A percentile compares a stretch with the other conserved stretches of the same genome.
These are phyloP conservation scores for Mariannaea elegans DNA, from an alignment of 2,329 filamentous ascomycete species.

Conservation along the genomic window DNA sequence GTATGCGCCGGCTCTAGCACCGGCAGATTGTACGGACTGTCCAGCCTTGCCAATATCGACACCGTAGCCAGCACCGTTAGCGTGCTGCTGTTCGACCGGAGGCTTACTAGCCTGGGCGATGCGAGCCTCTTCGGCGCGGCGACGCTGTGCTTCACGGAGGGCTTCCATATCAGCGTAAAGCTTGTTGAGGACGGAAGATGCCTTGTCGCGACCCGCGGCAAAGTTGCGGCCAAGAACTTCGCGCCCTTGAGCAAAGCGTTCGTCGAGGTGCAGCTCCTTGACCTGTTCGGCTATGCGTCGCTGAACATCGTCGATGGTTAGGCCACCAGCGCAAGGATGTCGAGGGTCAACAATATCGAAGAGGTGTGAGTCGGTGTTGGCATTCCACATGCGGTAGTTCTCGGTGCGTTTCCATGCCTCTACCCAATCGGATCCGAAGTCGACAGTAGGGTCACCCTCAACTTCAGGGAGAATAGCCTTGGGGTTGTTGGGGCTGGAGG, in stretches of 20 bases:
- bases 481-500: conserved; percentile 73
- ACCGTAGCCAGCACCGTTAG: conserved; percentile 15
- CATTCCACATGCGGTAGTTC: conserved; percentile 90
- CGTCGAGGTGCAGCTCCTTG: conserved; percentile 91
- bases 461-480: conserved; percentile 72
- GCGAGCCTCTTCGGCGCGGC: conserved; percentile 52
- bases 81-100: conserved; percentile 25
- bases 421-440: conserved; percentile 87
- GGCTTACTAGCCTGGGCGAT: conserved; percentile 27
- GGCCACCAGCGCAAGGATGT: conserved; percentile 90
- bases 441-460: conserved; percentile 84
- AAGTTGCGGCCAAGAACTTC: conserved; percentile 90
- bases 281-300: conserved; percentile 90
- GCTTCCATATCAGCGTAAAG: conserved; percentile 90
- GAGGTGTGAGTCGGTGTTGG: conserved; percentile 82
- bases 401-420: conserved; percentile 88
- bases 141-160: conserved; percentile 56
- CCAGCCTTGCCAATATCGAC: conserved; percentile 53
- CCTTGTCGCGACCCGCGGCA: conserved; percentile 87
- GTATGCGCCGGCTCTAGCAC: conserved; percentile 68
- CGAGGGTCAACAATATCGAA: conserved; percentile 95
- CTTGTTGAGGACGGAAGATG: conserved; percentile 85
- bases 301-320: conserved; percentile 95
- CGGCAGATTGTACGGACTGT: conserved; percentile 58
- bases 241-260: conserved; percentile 82